Base-by-base conservation (phyloP, 1,139 yeast genomes). In the Geotrichum phurueaensis region DNA sequence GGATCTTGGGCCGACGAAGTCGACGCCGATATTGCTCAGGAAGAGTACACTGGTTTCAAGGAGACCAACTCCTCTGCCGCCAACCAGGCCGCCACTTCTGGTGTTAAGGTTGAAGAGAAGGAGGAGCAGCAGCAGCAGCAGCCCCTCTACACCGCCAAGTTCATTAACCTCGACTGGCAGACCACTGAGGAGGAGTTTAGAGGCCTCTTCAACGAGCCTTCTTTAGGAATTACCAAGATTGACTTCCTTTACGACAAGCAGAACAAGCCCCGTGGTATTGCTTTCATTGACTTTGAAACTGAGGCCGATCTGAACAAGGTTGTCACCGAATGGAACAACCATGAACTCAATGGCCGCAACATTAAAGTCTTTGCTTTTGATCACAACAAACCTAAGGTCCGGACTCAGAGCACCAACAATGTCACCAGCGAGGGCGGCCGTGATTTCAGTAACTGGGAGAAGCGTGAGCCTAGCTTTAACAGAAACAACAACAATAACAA, bases 141-240 rank as follows among this genome's bases (percentile, higher is more conserved):
- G 60, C 92, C 97, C 33, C 99, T 99, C 60, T 95, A 76, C 80
- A 87, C 90, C 71, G 98, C 97, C 23, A 84, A 91, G 75, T 81
- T 94, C 68, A 83, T 85, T 71, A 91, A 92, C 75, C 82, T 95
- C 72, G 91, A 97, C 62, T 89, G 90, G 86, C 94, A 89, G 66
- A 82, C 84, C 54, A 76, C 79, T 61, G 97, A 92, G 73, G 84
- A 79, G 45, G 83, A 79, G 53, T 80, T 94, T 64, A 78, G 76
- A 60, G 83, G 83, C 54, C 87, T 89, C 78, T 84, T 92, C 65
- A 59, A 57, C 15, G 63, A 59, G 36, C 86, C 83, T 68, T 83
- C 84, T 70, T 76, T 87, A 13, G 57, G 57, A 25, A 47, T 45
- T 10, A 27, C 31, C 51, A 54, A 23, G 25, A 27, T 47, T 20